Base-by-base conservation (phyloP, 345 rosid species). In the Gynandropsis gynandra region DNA sequence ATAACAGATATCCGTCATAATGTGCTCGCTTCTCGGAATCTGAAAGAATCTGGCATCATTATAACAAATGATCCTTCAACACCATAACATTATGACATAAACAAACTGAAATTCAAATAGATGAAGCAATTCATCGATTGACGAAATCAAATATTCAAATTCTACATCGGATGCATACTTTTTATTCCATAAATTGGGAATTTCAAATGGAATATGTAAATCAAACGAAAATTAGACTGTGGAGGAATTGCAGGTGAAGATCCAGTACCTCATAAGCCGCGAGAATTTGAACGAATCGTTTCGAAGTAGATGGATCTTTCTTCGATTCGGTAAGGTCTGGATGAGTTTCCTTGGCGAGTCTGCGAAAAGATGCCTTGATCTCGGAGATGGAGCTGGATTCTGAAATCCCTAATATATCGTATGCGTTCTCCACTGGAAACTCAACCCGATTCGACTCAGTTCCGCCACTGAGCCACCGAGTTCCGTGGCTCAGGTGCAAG, bases 341-440 rank as follows among this genome's bases (percentile, higher is more conserved):
- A 62, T 87, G 98, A 71, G 95, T 87, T 60, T 87, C 78, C 47
- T 90, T 90, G 35, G 96, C 96, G 38, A 90, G 68, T 64, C 69
- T 79, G 36, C 74, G 82, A 73, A 90, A 87, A 40, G 96, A 90
- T 8, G 85, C 81, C 47, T 90, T 90, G 70, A 90, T 90, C 59
- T 90, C 95, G 11, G 81, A 53, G 63, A 79, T 78, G 10, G 96
- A 84, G 62, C 96, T 66, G 48, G 74, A 55, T 66, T 74, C 82
- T 15, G 87, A 52, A 51, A 84, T 80, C 20, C 79, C 83, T 41
- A 90, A 77, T 60, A 90, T 74, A 40, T 65, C 72, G 73, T 90
- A 87, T 0, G 98, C 98, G 67, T 74, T 87, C 20, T 63, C 76
- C 10, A 66, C 80, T 14, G 74, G 73, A 38, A 82, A 85, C 24